These are phyloP conservation scores for Meyerozyma elateridarum DNA, from an alignment of 1,139 yeast species.

Conservation along the genomic window DNA sequence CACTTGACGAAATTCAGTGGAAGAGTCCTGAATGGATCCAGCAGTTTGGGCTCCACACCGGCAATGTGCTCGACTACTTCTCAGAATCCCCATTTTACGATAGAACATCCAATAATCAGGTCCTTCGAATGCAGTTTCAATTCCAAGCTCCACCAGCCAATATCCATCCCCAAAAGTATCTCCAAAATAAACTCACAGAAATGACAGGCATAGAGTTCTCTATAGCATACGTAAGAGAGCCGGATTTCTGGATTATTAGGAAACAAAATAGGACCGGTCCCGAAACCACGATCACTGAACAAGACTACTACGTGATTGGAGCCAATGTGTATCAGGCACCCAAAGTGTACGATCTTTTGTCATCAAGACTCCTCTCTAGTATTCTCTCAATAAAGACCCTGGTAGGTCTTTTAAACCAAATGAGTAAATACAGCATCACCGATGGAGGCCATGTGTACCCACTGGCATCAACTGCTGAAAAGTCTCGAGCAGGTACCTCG, in stretches of 20 bases:
- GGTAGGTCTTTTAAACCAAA: constrained; percentile 28
- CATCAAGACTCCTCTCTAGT: constrained; percentile 35
- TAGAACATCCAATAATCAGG: constrained; percentile 90
- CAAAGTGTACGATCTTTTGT: constrained; percentile 34
- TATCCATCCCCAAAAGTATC: constrained; percentile 34
- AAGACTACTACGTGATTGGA: constrained; percentile 82
- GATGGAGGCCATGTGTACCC: constrained; percentile 36
- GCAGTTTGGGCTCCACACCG: constrained; percentile 77
- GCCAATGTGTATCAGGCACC: constrained; percentile 95
- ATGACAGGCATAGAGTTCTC: constrained; percentile 87
- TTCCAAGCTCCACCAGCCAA: constrained; percentile 56
- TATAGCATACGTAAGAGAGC: constrained; percentile 70
- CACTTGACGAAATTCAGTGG: constrained; percentile 92
- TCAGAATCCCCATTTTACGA: constrained; percentile 93
- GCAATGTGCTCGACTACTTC: constrained; percentile 88
- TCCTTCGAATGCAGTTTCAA: constrained; percentile 91
- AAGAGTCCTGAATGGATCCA: constrained; percentile 97
- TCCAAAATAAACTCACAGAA: constrained; percentile 57
- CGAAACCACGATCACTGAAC: constrained; percentile 46
- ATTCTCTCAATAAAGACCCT: constrained; percentile 35
- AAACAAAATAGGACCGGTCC: constrained; percentile 67
- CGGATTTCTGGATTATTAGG: constrained; percentile 87
- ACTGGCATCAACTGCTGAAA: constrained; percentile 8
- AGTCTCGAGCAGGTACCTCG: constrained; percentile 6
- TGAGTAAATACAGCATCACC: constrained; percentile 32